Evolutionary conservation across 2,329 filamentous ascomycete genomes (phyloP), one percentile per base, ranked within the genome.

Genomic region (Aspergillus aculeatus): DNA sequence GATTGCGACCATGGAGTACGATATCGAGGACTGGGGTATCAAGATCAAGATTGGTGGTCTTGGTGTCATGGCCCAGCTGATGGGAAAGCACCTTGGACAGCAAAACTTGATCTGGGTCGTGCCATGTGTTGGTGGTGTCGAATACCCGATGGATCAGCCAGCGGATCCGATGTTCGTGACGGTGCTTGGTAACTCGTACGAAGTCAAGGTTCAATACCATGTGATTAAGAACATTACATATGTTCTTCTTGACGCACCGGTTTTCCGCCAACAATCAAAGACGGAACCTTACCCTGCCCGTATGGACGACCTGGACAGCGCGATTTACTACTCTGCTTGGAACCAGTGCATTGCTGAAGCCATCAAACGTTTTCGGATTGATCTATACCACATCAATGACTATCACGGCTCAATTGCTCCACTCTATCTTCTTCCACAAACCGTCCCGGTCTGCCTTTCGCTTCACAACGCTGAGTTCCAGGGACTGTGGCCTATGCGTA

Each of bases 41-140:
- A 89, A 88, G 73, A 86, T 89, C 75, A 89, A 89, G 75, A 89
- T 89, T 50, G 87, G 87, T 61, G 87, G 87, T 61, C 78, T 89
- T 4, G 87, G 87, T 71, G 86, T 89, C 62, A 89, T 89, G 86
- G 86, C 87, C 35, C 84, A 87, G 65, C 76, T 89, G 2, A 89
- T 89, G 86, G 84, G 84, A 19, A 86, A 87, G 68, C 83, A 86
- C 55, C 80, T 89, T 11, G 78, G 82, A 3, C 85, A 89, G 64
- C 83, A 88, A 66, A 83, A 89, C 68, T 78, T 89, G 1, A 83
- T 89, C 62, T 89, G 84, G 84, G 83, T 86, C n/a, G 80, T 86
- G 31, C 84, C 84, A 14, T 84, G 82, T 65, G 86, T 88, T 54
- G 85, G 85, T 31, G 87, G 83, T 47, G 80, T 89, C 41, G 82